Evolutionary conservation across 2,329 filamentous ascomycete genomes (phyloP).

Genomic region (Aureobasidium sp.): DNA sequence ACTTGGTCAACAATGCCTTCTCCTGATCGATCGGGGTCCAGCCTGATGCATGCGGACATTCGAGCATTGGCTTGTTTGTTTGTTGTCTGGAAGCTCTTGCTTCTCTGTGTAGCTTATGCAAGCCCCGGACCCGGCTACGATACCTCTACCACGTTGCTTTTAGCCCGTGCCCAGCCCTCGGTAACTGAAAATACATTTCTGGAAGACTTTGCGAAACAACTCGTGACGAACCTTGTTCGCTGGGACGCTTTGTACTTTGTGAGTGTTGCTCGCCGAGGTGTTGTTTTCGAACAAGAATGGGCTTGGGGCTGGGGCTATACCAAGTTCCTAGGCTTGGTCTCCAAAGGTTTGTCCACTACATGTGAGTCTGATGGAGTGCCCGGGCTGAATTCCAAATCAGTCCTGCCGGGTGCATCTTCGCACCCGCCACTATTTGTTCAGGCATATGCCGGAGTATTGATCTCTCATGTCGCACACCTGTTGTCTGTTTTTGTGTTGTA

Average conservation of each 20-base stretch:
- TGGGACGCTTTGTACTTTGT: slow-evolving; percentile 80
- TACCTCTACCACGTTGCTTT: slow-evolving; percentile 58
- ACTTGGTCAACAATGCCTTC: neutral
- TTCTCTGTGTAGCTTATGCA: slow-evolving; percentile 53
- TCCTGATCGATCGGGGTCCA: neutral
- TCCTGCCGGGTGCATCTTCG: slow-evolving; percentile 13
- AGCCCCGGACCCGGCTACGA: slow-evolving; percentile 62
- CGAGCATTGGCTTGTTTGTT: slow-evolving; percentile 36
- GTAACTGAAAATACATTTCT: slow-evolving; percentile 12
- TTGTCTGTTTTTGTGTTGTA: slow-evolving; percentile 66
- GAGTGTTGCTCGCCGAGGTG: slow-evolving; percentile 52
- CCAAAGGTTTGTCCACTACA: slow-evolving; percentile 31
- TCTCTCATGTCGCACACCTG: slow-evolving; percentile 70
- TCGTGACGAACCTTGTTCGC: slow-evolving; percentile 52
- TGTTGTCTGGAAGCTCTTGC: slow-evolving; percentile 55
- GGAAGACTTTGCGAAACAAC: neutral
- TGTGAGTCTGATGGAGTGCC: slow-evolving; percentile 7
- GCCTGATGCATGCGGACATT: slow-evolving; percentile 8
- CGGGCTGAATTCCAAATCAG: neutral
- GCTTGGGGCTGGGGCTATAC: slow-evolving; percentile 60
- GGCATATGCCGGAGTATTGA: slow-evolving; percentile 49
- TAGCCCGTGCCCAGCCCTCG: slow-evolving; percentile 22
- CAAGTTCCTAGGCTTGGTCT: slow-evolving; percentile 33
- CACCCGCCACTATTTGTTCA: slow-evolving; percentile 22
- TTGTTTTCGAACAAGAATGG: slow-evolving; percentile 76